phyloP scores from a whole-genome alignment of 2,329 filamentous ascomycete genomes.

The Phymatotrichopsis omnivora region DNA sequence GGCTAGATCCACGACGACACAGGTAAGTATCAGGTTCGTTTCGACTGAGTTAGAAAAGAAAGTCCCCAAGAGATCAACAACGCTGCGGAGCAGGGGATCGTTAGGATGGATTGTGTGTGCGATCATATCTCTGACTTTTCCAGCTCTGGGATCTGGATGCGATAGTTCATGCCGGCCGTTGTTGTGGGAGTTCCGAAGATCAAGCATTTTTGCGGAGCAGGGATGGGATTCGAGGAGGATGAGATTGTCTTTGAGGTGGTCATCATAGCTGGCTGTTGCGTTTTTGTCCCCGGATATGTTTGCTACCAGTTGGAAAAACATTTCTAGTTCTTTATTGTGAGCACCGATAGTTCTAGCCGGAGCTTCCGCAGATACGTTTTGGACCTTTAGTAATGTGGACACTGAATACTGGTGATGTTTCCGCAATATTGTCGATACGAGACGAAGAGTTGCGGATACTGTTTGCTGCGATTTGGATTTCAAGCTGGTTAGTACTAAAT shows the following conservation, averaged over 20 bases:
- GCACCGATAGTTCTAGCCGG: constrained; percentile 59
- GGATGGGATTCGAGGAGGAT: constrained; percentile 60
- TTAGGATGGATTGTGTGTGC: constrained; percentile 53
- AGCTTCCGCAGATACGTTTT: constrained; percentile 45
- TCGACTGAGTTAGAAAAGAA: constrained; percentile 90
- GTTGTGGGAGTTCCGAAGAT: constrained; percentile 48
- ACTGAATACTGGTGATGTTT: constrained; percentile 82
- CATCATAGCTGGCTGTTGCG: constrained; percentile 53
- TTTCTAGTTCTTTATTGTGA: constrained; percentile 64
- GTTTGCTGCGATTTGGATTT: constrained; percentile 79
- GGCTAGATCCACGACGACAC: constrained; percentile 69
- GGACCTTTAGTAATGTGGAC: constrained; percentile 61
- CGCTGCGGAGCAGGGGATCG: constrained; percentile 54
- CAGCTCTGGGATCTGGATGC: constrained; percentile 48
- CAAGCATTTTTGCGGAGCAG: constrained; percentile 60
- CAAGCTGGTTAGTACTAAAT: constrained; percentile 77
- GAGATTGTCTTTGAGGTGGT: constrained; percentile 60
- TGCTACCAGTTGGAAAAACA: constrained; percentile 58
- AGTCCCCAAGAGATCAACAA: constrained; percentile 59
- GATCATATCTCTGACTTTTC: constrained; percentile 47
- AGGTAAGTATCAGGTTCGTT: constrained; percentile 79
- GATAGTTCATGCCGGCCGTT: constrained; percentile 48
- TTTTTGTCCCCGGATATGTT: constrained; percentile 59
- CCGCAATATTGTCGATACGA: constrained; percentile 75
- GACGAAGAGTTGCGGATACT: constrained; percentile 74